Evolutionary conservation across 2,329 filamentous ascomycete species (phyloP).

Genomic region (Cladorrhinum sp.): DNA sequence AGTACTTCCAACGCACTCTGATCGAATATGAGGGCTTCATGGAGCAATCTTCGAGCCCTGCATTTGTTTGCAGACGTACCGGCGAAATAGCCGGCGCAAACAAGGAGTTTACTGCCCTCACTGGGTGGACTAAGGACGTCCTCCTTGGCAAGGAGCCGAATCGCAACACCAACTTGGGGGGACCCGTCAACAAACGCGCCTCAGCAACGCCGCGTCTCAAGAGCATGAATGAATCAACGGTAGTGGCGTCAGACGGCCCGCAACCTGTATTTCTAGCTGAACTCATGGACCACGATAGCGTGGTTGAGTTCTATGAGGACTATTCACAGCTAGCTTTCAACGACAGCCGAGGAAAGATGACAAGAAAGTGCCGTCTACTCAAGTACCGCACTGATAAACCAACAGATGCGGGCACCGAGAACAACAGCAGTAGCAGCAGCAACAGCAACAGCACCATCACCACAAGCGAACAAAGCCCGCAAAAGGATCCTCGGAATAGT

Average conservation of each 20-base stretch:
- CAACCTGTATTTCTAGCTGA: constrained; percentile 90
- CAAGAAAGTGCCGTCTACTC: constrained; percentile 77
- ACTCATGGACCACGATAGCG: constrained; percentile 87
- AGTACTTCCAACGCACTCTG: constrained; percentile 88
- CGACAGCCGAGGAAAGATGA: constrained; percentile 81
- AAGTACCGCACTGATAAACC: constrained; percentile 75
- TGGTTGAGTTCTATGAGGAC: constrained; percentile 93
- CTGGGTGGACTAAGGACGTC: constrained; percentile 89
- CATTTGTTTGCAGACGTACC: constrained; percentile 85
- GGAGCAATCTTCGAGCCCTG: constrained; percentile 82
- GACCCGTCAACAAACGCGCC: constrained; percentile 43
- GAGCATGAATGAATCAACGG: constrained; percentile 40
- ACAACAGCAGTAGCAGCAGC: constrained; percentile 8
- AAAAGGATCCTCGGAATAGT: constrained; percentile 46
- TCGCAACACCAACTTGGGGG: constrained; percentile 76
- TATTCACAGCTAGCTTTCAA: constrained; percentile 91
- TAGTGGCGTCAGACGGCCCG: constrained; percentile 39
- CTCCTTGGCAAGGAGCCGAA: constrained; percentile 85
- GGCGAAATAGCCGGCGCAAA: constrained; percentile 94
- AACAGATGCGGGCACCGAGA: constrained; percentile 24
- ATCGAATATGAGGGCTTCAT: constrained; percentile 94
- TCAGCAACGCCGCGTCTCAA: constrained; percentile 52
- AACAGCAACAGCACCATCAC: neutral
- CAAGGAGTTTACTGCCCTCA: constrained; percentile 94
- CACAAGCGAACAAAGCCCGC: constrained; percentile 37